A percentile compares a stretch with the other conserved stretches of the same genome.
phyloP scores from a whole-genome alignment of 2,329 filamentous ascomycete species.

The Cercospora berteroae region DNA sequence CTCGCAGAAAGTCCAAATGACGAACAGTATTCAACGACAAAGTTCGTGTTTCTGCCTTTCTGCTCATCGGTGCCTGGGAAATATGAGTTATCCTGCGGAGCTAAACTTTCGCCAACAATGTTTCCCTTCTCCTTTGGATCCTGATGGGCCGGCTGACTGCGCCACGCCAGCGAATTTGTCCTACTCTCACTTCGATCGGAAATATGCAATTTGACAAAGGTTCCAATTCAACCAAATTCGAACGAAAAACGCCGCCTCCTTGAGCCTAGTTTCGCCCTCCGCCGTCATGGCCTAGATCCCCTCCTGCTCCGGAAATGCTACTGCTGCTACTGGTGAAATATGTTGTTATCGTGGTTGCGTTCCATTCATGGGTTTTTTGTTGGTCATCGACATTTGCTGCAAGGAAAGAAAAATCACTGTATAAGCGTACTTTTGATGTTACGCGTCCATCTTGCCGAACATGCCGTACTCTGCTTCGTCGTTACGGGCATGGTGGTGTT shows the following conservation, averaged over 20 bases:
- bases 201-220: not conserved
- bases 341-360: not conserved
- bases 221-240: not conserved
- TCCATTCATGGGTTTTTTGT: not conserved
- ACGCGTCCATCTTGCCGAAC: slow-evolving; percentile 83
- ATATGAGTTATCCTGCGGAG: slow-evolving; percentile 1
- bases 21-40: not conserved
- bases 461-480: slow-evolving; percentile 91
- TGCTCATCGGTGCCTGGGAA: slow-evolving; percentile 30
- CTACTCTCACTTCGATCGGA: not conserved
- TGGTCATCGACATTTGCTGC: not conserved
- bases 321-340: slow-evolving; percentile 3
- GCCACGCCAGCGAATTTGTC: not conserved
- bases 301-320: not conserved
- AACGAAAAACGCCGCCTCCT: not conserved
- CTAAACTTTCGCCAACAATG: not conserved
- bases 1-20: slow-evolving; percentile 29
- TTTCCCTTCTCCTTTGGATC: not conserved
- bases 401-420: not conserved
- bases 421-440: not conserved
- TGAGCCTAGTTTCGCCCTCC: not conserved
- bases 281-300: not conserved
- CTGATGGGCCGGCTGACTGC: not conserved
- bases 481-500: slow-evolving; percentile 51
- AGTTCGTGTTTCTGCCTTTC: not conserved